Base-by-base conservation (phyloP, 2,329 filamentous ascomycete genomes). In the Ophiostoma novo-ulmi region DNA sequence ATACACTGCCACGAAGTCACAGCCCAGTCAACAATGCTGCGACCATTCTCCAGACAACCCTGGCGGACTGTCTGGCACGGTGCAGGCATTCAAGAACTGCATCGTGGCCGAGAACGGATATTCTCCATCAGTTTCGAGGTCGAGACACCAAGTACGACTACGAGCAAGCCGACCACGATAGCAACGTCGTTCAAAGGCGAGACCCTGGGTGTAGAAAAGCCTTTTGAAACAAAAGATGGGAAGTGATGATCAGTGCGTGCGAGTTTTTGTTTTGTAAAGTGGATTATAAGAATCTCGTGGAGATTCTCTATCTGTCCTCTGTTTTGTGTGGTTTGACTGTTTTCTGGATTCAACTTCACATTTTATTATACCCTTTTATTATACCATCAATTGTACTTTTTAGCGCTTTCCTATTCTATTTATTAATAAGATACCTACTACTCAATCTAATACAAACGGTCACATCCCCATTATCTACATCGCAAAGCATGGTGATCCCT, bases 401-500 rank as follows among this genome's bases (percentile, higher is more conserved):
- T n/a, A n/a, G n/a, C n/a, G 31, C 38, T 39, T 2, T 26, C 26
- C 26, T 26, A 39, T 8, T 6, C 14, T 58, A 14, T 22, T 26
- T 14, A 31, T 26, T 22, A 4, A 31, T 36, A 63, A 17, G 10
- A 26, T 22, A 35, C 26, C 52, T 26, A 4, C 52, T 63, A 35
- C 26, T 26, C 10, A 3, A 17, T 26, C 22, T 17, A 1, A 35
- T 35, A 10, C 35, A 31, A 22, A 36, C n/a, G 5, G n/a, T 3
- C 35, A 8, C 36, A n/a, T 36, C 8, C 26, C 20, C 31, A 65
- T 65, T 65, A 36, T 65, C 61, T 39, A 65, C 61, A 36, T 65
- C 26, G 8, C 17, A 26, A 65, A 38, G 63, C 63, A 39, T 41
- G 64, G 65, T 48, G 65, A 44, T 66, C 39, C 55, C 44, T 52